Conservation (phyloP, 345 rosid genomes). For the Durio zibethinus region DNA sequence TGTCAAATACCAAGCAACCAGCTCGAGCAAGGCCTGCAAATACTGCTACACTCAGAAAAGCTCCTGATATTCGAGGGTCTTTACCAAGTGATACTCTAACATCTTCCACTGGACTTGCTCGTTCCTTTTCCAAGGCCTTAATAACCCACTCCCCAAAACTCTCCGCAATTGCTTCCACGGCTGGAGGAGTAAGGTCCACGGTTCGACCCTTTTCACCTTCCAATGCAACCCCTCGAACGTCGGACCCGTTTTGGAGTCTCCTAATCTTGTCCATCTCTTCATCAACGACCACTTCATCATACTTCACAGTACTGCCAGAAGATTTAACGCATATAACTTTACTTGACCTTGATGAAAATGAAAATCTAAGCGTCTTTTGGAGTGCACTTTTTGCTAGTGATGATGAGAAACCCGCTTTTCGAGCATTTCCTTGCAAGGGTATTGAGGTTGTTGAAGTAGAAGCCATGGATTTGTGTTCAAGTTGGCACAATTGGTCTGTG, state of each 20-base stretch:
- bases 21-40: slow-evolving; percentile 80
- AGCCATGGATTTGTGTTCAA: slow-evolving; percentile 8
- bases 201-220: slow-evolving; percentile 77
- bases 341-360: slow-evolving; percentile 9
- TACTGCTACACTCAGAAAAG: slow-evolving; percentile 62
- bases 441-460: slow-evolving; percentile 5
- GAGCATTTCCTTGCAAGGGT: slow-evolving; percentile 23
- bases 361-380: slow-evolving; percentile 9
- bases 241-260: slow-evolving; percentile 87
- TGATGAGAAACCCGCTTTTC: slow-evolving; percentile 28
- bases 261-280: slow-evolving; percentile 77
- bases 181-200: slow-evolving; percentile 73
- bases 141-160: slow-evolving; percentile 92
- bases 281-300: slow-evolving; percentile 40
- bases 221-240: slow-evolving; percentile 88
- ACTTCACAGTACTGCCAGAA: slow-evolving; percentile 30
- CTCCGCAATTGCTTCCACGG: slow-evolving; percentile 87
- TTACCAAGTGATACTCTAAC: slow-evolving; percentile 71
- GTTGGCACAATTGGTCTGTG: background rate
- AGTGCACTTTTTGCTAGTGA: slow-evolving; percentile 21
- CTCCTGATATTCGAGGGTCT: slow-evolving; percentile 78
- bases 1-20: slow-evolving; percentile 69
- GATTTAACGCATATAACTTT: slow-evolving; percentile 24
- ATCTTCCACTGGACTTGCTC: slow-evolving; percentile 21
- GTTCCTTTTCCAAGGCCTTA: slow-evolving; percentile 32